phyloP scores from a whole-genome alignment of 2,329 filamentous ascomycete species.

The Aureobasidium mangrovei region DNA sequence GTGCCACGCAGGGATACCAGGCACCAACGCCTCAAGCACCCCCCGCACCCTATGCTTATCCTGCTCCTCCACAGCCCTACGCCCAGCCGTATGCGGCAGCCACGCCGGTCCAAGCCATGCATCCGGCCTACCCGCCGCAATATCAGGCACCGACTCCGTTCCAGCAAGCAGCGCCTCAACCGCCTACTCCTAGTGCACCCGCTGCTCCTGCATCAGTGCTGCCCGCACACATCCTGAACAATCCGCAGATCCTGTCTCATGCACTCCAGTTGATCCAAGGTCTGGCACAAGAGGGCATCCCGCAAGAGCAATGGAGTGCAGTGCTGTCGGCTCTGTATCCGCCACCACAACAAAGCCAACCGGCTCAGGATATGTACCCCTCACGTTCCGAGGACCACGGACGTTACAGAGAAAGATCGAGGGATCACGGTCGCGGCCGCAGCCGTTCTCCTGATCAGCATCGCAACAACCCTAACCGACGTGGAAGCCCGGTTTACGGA shows the following conservation, averaged over 20 bases:
- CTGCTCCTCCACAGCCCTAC: constrained; percentile 15
- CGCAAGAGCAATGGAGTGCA: constrained; percentile 64
- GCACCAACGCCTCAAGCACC: constrained; percentile 20
- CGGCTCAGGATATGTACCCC: constrained; percentile 13
- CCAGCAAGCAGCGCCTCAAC: constrained; percentile 7
- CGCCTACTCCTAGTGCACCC: constrained; percentile 4
- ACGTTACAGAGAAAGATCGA: constrained; percentile 3
- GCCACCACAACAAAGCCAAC: constrained; percentile 19
- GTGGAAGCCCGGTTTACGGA: constrained; percentile 61
- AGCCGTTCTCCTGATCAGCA: constrained; percentile 60
- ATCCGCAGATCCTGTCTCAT: constrained; percentile 50
- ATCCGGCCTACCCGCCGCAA: constrained; percentile 16
- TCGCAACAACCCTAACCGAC: constrained; percentile 52
- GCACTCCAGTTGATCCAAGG: constrained; percentile 68
- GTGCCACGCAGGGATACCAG: constrained; percentile 9
- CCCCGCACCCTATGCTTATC: constrained; percentile 13
- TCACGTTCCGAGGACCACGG: constrained; percentile 15
- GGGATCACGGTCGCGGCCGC: constrained; percentile 55
- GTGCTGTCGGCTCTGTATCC: constrained; percentile 43
- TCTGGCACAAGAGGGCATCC: constrained; percentile 64
- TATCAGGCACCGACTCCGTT: constrained; percentile 9
- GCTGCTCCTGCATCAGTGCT: constrained; percentile 22
- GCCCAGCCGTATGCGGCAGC: constrained; percentile 14
- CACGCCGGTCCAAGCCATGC: constrained; percentile 21
- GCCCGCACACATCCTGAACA: constrained; percentile 30